These are phyloP conservation scores for Ajuga reptans DNA, from an alignment of 305 asterid genomes.

Conservation along the genomic window DNA sequence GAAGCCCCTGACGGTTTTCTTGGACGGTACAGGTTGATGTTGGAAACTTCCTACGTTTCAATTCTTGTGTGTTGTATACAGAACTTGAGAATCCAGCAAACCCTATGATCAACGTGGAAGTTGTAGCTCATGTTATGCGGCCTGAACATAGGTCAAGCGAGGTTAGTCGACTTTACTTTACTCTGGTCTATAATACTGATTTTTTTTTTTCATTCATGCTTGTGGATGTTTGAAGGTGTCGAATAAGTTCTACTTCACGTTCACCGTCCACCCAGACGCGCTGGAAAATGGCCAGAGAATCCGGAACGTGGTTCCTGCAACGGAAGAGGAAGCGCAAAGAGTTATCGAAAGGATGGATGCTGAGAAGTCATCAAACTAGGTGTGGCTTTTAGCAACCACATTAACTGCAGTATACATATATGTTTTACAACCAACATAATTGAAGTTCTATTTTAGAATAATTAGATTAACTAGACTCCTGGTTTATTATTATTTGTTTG, in stretches of 20 bases:
- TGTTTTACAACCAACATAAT: not conserved
- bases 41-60: slow-evolving; percentile 84
- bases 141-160: slow-evolving; percentile 82
- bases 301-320: slow-evolving; percentile 72
- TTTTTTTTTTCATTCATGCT: not conserved
- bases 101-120: slow-evolving; percentile 85
- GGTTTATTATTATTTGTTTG: not conserved
- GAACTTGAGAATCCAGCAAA: slow-evolving; percentile 52
- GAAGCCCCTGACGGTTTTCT: slow-evolving; percentile 8
- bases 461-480: too few relatives aligned
- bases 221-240: slow-evolving; percentile 48
- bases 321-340: slow-evolving; percentile 77
- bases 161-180: slow-evolving; percentile 32
- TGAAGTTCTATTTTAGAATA: not conserved
- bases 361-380: slow-evolving; percentile 38
- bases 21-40: slow-evolving; percentile 72
- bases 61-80: slow-evolving; percentile 76
- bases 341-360: slow-evolving; percentile 82
- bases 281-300: slow-evolving; percentile 39
- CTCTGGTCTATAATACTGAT: not conserved
- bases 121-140: slow-evolving; percentile 74
- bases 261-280: slow-evolving; percentile 51
- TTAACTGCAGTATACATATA: not conserved
- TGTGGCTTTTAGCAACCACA: not conserved
- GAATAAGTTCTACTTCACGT: slow-evolving; percentile 85